A percentile compares a stretch with the other conserved stretches of the same genome.
phyloP scores from a whole-genome alignment of 2,329 filamentous ascomycete genomes.

The Ceratocystis cacaofunesta region DNA sequence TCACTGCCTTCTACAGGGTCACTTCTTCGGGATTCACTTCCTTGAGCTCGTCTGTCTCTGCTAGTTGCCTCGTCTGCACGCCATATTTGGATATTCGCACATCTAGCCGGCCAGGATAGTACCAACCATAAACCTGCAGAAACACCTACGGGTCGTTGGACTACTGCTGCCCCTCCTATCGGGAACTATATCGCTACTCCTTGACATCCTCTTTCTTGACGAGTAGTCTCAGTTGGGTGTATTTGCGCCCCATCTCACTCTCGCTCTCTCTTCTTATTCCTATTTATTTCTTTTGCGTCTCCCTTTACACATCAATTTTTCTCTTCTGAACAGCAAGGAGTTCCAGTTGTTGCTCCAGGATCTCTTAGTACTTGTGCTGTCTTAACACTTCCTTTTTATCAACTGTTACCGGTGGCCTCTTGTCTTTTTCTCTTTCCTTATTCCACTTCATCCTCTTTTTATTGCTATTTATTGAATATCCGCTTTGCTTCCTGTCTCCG shows the following conservation, averaged over 20 bases:
- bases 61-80: neutral
- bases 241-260: neutral
- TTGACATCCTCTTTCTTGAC: neutral
- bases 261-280: neutral
- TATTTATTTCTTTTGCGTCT: neutral
- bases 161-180: neutral
- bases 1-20: neutral
- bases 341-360: neutral
- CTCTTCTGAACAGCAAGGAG: neutral
- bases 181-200: neutral
- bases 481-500: neutral
- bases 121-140: neutral
- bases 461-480: neutral
- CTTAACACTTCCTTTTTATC: constrained; percentile 1
- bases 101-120: neutral
- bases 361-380: neutral
- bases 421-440: neutral
- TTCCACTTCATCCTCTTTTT: neutral
- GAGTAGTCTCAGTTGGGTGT: constrained; percentile 2
- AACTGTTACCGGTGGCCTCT: neutral
- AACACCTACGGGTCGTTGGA: neutral
- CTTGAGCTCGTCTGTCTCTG: constrained; percentile 5
- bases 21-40: constrained; percentile 10
- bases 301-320: neutral
- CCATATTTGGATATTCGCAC: neutral